Conservation (phyloP, 306 rosid genomes). For the Fragaria nilgerrensis region DNA sequence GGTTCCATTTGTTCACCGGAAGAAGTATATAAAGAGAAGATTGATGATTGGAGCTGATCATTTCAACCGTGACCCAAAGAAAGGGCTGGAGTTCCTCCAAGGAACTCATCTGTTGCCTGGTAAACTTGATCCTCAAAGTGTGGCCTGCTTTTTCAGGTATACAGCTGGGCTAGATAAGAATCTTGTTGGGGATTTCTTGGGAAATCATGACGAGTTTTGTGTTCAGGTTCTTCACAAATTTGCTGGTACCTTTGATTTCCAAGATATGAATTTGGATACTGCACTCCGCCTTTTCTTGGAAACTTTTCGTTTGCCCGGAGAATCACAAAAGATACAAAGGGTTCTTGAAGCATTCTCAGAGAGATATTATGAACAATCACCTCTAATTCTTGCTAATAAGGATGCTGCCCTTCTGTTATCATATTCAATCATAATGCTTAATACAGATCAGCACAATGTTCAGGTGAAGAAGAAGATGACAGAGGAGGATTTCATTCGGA, state of each 20-base stretch:
- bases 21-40: constrained; percentile 91
- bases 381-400: constrained; percentile 82
- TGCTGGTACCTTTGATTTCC: constrained; percentile 97
- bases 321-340: constrained; percentile 97
- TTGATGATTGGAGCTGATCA: constrained; percentile 99
- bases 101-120: constrained; percentile 97
- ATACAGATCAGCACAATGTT: constrained; percentile 94
- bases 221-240: constrained; percentile 99
- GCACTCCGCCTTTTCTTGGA: constrained; percentile 92
- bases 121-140: constrained; percentile 98
- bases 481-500: constrained; percentile 89
- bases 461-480: constrained; percentile 99
- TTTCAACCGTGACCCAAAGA: constrained; percentile 97
- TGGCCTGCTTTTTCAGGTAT: constrained; percentile 97
- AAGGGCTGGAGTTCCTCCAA: constrained; percentile 97
- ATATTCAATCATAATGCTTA: constrained; percentile 88
- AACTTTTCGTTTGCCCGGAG: constrained; percentile 95
- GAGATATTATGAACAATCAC: constrained; percentile 96
- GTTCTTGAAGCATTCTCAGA: constrained; percentile 99
- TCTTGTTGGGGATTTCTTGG: constrained; percentile 95
- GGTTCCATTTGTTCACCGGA: constrained; percentile 87
- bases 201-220: constrained; percentile 94
- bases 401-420: constrained; percentile 95
- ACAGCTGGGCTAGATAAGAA: constrained; percentile 99
- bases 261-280: constrained; percentile 95